Conservation (phyloP, 2,329 filamentous ascomycete species). For the Xylaria sp. region DNA sequence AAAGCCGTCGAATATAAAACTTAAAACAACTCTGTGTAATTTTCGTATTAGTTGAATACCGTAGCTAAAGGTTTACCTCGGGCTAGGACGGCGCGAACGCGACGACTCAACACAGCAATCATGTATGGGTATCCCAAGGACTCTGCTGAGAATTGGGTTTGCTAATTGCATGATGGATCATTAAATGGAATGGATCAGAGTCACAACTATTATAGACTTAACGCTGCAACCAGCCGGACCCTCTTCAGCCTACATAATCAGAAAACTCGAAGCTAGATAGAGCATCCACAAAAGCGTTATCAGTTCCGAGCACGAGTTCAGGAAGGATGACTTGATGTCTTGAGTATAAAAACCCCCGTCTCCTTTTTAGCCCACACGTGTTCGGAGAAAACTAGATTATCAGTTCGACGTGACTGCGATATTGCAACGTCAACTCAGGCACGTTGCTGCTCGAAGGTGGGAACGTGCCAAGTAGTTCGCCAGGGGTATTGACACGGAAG, state of each 20-base stretch:
- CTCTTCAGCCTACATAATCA: not conserved
- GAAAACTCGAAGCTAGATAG: not conserved
- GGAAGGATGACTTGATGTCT: constrained; percentile 22
- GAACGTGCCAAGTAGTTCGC: constrained; percentile 1
- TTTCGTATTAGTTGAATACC: too few species aligned
- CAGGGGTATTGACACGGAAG: constrained; percentile 26
- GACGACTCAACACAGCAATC: not conserved
- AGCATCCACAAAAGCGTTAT: not conserved
- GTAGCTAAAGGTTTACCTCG: too few species aligned
- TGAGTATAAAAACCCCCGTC: not conserved
- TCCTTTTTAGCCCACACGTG: constrained; percentile 5
- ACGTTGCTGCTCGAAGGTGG: not conserved
- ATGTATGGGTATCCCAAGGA: not conserved
- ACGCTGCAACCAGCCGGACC: too few species aligned
- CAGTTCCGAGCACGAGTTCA: not conserved
- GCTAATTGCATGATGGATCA: not conserved
- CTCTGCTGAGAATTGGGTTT: not conserved
- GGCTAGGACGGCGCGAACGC: too few species aligned
- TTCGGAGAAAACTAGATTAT: not conserved
- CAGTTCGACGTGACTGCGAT: constrained; percentile 21
- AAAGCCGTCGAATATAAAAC: too few species aligned
- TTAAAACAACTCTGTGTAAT: too few species aligned
- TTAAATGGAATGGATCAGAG: not conserved
- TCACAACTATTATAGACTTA: not conserved
- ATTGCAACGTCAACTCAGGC: constrained; percentile 22